Conservation (phyloP, 1,284 basidiomycete species). For the Trametes versicolor region DNA sequence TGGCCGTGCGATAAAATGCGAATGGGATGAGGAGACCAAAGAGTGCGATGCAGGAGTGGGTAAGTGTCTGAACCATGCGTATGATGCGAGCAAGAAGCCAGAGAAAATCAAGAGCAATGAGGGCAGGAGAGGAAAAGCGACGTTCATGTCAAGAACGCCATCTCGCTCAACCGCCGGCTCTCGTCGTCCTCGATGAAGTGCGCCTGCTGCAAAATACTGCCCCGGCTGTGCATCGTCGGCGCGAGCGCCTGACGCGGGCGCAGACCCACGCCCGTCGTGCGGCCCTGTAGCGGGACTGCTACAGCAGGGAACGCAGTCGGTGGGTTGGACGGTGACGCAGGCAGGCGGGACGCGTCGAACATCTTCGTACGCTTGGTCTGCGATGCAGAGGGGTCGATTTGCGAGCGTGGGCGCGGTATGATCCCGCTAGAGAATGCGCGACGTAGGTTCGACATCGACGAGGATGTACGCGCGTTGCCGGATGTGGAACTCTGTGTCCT, state of each 20-base stretch:
- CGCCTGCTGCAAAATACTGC: conserved; percentile 61
- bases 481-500: neutral
- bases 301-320: conserved; percentile 11
- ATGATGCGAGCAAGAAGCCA: neutral
- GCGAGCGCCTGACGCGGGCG: conserved; percentile 54
- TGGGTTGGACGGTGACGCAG: conserved; percentile 28
- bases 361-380: conserved; percentile 19
- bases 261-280: conserved; percentile 29
- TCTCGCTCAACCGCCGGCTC: conserved; percentile 69
- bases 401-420: conserved; percentile 34
- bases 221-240: conserved; percentile 66
- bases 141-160: conserved; percentile 61
- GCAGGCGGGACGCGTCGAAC: conserved; percentile 31
- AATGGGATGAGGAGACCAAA: neutral
- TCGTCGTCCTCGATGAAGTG: conserved; percentile 70
- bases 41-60: neutral
- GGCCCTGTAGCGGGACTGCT: conserved; percentile 17
- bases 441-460: conserved; percentile 45
- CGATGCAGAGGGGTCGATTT: conserved; percentile 18
- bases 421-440: conserved; percentile 39
- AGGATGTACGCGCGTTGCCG: conserved; percentile 28
- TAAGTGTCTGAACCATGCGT: neutral
- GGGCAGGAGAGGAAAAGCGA: neutral
- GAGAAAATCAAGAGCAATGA: neutral
- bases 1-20: neutral